These are phyloP conservation scores for Chaetomium sp. DNA, from an alignment of 2,329 filamentous ascomycete genomes.

Conservation along the genomic window DNA sequence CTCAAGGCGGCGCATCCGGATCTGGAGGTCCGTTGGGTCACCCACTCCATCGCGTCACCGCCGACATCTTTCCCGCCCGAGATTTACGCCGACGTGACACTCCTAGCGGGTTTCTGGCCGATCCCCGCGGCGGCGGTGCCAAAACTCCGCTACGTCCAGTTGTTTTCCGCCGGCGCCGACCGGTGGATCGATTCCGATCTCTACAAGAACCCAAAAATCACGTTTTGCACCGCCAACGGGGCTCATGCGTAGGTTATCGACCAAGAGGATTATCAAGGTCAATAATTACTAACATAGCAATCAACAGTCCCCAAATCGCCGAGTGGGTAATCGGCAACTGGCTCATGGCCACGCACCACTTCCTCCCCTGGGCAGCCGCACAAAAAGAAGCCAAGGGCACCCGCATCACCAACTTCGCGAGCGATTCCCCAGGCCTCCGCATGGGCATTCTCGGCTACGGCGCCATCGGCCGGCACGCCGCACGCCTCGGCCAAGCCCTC, in stretches of 20 bases:
- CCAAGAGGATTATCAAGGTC: no score
- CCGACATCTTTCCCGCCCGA: conserved; percentile 15
- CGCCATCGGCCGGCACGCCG: conserved; percentile 38
- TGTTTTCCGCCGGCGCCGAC: conserved; percentile 39
- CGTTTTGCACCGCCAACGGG: conserved; percentile 37
- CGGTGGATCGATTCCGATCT: conserved; percentile 32
- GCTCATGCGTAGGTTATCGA: conserved; percentile 33
- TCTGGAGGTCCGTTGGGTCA: conserved; percentile 33
- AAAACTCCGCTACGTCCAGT: conserved; percentile 39
- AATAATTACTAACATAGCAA: neutral
- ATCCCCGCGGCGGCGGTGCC: conserved; percentile 29
- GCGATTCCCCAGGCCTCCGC: conserved; percentile 30
- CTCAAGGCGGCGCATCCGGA: conserved; percentile 32
- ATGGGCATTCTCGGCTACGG: conserved; percentile 42
- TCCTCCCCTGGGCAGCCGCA: conserved; percentile 19
- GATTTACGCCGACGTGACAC: conserved; percentile 36
- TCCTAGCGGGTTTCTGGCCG: conserved; percentile 31
- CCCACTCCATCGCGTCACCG: conserved; percentile 7
- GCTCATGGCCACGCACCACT: conserved; percentile 24
- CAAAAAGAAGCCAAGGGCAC: conserved; percentile 16
- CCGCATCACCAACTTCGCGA: conserved; percentile 3
- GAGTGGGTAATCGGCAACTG: conserved; percentile 29
- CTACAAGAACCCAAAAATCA: conserved; percentile 31
- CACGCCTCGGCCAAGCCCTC: conserved; percentile 47
- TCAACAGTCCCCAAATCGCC: conserved; percentile 27